A percentile compares a stretch with the other conserved stretches of the same genome.
Conservation (phyloP, 164 flowering plant species). For the Vitis vinifera region DNA sequence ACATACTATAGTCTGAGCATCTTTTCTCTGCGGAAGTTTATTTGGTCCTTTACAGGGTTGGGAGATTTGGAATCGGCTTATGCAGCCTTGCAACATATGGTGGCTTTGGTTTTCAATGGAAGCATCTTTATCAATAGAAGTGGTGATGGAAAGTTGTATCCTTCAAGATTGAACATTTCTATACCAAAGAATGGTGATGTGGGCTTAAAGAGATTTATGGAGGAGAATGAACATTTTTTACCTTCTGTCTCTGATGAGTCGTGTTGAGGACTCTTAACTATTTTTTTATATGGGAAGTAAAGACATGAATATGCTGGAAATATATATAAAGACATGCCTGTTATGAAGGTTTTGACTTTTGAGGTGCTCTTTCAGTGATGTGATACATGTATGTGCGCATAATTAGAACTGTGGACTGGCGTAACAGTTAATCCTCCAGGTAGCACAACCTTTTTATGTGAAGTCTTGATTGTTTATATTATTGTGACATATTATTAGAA, state of each 20-base stretch:
- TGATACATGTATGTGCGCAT: conserved; percentile 65
- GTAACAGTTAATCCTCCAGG: conserved; percentile 72
- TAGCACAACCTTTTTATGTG: conserved; percentile 19
- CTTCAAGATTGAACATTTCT: conserved; percentile 64
- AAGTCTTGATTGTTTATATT: too few relatives aligned
- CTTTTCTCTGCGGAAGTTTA: conserved; percentile 49
- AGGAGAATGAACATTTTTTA: conserved; percentile 14
- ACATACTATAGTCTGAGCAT: conserved; percentile 54
- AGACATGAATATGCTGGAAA: conserved; percentile 11
- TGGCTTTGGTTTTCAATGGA: conserved; percentile 42
- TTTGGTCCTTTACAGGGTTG: conserved; percentile 66
- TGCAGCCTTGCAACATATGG: conserved; percentile 65
- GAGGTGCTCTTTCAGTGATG: conserved; percentile 61
- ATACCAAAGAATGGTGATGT: conserved; percentile 39
- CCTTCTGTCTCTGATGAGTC: conserved; percentile 6
- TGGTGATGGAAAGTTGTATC: conserved; percentile 28
- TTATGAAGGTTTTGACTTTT: conserved; percentile 38
- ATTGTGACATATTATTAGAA: too few relatives aligned
- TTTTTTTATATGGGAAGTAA: conserved; percentile 8
- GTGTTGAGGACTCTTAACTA: conserved; percentile 1
- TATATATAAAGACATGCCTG: conserved; percentile 9
- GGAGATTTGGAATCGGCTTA: conserved; percentile 68
- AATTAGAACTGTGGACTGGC: conserved; percentile 47
- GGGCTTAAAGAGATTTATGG: conserved; percentile 8
- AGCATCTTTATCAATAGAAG: conserved; percentile 20